phyloP scores from a whole-genome alignment of 2,329 filamentous ascomycete genomes.

The Calonectria montana region DNA sequence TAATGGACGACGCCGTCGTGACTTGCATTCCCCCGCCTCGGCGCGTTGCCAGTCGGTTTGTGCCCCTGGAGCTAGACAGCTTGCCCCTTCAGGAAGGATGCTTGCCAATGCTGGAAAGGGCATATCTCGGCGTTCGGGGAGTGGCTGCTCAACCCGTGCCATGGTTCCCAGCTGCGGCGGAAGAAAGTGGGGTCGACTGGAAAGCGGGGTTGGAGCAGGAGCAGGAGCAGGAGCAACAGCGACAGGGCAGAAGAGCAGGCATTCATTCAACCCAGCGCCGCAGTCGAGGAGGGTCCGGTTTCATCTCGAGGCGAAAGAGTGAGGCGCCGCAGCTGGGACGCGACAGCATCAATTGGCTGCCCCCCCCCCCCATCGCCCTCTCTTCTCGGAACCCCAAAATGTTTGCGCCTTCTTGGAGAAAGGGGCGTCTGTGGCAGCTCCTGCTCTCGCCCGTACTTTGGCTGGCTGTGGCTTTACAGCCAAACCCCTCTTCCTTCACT shows the following conservation, averaged over 20 bases:
- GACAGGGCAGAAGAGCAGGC: neutral
- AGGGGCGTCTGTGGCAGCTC: neutral
- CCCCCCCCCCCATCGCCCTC: neutral
- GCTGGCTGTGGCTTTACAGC: neutral
- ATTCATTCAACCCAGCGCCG: neutral
- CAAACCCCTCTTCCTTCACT: neutral
- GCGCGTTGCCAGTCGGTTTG: neutral
- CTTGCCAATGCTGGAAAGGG: conserved; percentile 27
- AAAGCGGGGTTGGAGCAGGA: neutral
- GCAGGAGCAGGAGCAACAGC: too few species aligned
- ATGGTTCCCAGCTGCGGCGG: conserved; percentile 14
- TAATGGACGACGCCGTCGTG: neutral
- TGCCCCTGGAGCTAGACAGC: conserved; percentile 16
- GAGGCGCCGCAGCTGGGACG: neutral
- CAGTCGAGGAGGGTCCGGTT: neutral
- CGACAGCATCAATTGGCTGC: neutral
- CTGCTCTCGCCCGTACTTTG: neutral
- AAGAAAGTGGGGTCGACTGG: conserved; percentile 15
- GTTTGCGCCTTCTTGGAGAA: neutral
- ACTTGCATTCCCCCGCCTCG: neutral
- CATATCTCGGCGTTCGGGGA: conserved; percentile 47
- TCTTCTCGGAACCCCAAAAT: neutral
- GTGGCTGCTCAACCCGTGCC: conserved; percentile 9
- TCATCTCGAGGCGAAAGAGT: neutral
- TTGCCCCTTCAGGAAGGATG: conserved; percentile 40